phyloP scores from a whole-genome alignment of 2,329 filamentous ascomycete genomes.

The Metarhizium sp. region DNA sequence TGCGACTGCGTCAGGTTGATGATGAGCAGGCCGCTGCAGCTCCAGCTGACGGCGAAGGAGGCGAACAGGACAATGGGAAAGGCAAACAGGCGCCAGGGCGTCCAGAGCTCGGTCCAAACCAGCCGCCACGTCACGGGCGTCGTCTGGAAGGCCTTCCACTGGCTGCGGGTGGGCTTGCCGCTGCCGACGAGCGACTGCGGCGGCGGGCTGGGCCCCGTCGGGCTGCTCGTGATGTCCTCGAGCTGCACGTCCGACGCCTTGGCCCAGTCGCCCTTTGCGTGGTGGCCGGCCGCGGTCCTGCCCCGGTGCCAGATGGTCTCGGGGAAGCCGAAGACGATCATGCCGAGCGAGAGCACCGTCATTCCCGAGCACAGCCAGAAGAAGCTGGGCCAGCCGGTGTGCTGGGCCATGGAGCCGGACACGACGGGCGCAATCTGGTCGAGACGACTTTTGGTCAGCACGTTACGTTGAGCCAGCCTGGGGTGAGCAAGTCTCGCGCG shows the following conservation, averaged over 20 bases:
- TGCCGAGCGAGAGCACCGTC: neutral
- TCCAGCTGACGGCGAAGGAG: neutral
- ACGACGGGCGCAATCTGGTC: neutral
- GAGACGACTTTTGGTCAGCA: neutral
- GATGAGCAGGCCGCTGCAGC: neutral
- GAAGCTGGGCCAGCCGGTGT: neutral
- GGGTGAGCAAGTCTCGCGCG: neutral
- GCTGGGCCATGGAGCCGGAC: neutral
- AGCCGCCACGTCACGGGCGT: neutral
- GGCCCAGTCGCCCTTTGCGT: neutral
- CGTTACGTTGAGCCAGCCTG: no score
- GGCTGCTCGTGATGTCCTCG: neutral
- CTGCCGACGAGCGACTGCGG: neutral
- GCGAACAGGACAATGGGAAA: neutral
- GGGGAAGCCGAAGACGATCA: neutral
- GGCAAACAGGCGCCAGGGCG: neutral
- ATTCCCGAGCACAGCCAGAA: neutral
- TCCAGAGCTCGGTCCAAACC: neutral
- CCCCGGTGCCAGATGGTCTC: neutral
- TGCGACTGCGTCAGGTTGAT: neutral
- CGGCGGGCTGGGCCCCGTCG: neutral
- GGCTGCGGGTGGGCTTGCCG: neutral
- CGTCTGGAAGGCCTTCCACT: neutral
- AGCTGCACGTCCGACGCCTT: neutral
- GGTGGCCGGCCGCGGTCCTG: neutral